These are phyloP conservation scores for Amoeboaphelidium occidentale DNA, from an alignment of 371 early-diverging fungal genomes.

Conservation along the genomic window DNA sequence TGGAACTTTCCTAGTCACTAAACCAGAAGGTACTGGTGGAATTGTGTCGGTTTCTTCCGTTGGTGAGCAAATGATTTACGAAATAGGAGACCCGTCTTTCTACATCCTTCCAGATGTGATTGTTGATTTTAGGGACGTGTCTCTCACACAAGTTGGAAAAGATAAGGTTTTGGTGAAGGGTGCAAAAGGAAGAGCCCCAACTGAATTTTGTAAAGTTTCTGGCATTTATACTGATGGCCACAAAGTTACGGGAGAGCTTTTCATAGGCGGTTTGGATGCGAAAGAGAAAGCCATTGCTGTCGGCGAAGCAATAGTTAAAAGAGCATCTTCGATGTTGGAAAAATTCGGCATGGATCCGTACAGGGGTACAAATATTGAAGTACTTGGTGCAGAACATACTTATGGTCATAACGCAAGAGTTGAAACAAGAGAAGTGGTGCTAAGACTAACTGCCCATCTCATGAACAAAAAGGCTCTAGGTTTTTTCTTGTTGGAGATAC, in stretches of 20 bases:
- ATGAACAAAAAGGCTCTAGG: conserved; percentile 24
- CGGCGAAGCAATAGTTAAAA: conserved; percentile 30
- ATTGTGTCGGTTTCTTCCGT: conserved; percentile 34
- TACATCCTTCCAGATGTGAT: conserved; percentile 47
- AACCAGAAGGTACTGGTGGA: conserved; percentile 40
- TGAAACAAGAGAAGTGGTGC: conserved; percentile 31
- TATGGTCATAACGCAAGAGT: conserved; percentile 23
- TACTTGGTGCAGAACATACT: conserved; percentile 36
- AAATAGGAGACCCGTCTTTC: conserved; percentile 36
- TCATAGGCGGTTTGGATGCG: conserved; percentile 39
- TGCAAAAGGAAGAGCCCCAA: conserved; percentile 34
- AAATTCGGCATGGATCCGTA: conserved; percentile 23
- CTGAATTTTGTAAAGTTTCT: conserved; percentile 34
- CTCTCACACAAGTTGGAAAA: conserved; percentile 22
- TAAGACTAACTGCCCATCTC: conserved; percentile 33
- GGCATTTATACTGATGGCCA: conserved; percentile 40
- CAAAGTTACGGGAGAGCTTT: conserved; percentile 33
- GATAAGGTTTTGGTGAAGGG: conserved; percentile 36
- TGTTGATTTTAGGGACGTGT: conserved; percentile 34
- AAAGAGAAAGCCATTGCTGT: conserved; percentile 30
- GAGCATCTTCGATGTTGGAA: conserved; percentile 22
- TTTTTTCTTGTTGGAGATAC: conserved; percentile 33
- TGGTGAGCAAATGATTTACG: conserved; percentile 40
- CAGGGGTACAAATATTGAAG: conserved; percentile 26
- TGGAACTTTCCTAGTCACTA: conserved; percentile 37